phyloP scores from a whole-genome alignment of 78 protist species.

The Planoprotostelium fungivorum region DNA sequence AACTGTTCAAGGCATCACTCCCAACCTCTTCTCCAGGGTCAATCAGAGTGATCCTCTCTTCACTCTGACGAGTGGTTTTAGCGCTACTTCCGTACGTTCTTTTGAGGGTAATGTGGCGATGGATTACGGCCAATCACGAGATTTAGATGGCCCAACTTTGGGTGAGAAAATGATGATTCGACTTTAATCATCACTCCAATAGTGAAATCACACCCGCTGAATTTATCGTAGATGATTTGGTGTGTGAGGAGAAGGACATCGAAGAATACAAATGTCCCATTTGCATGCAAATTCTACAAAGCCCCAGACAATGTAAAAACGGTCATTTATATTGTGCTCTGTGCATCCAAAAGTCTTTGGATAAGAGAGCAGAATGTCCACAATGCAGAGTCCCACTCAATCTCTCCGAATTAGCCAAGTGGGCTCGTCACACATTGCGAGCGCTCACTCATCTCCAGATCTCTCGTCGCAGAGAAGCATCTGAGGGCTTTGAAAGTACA shows the following conservation, averaged over 20 bases:
- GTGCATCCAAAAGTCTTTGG: slow-evolving; percentile 18
- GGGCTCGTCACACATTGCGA: background rate
- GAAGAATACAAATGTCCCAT: slow-evolving; percentile 42
- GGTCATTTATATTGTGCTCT: slow-evolving; percentile 29
- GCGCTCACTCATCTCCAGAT: slow-evolving; percentile 1
- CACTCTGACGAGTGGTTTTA: no score
- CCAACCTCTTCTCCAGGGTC: no score
- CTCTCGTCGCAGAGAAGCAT: slow-evolving; percentile 33
- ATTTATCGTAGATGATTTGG: slow-evolving; percentile 25
- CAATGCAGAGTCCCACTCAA: slow-evolving; percentile 21
- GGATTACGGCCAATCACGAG: no score
- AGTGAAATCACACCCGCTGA: no score
- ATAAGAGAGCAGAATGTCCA: slow-evolving; percentile 38
- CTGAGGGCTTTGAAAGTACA: slow-evolving; percentile 27
- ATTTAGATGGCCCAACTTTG: no score
- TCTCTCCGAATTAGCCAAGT: background rate
- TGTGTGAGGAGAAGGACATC: slow-evolving; percentile 26
- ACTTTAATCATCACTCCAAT: no score
- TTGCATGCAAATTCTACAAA: slow-evolving; percentile 20
- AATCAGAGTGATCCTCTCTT: no score
- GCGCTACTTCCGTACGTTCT: no score
- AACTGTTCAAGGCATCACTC: no score
- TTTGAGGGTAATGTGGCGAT: no score
- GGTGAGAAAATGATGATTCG: no score
- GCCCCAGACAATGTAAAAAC: slow-evolving; percentile 34